Evolutionary conservation across 1,284 basidiomycete genomes (phyloP), one percentile per base, ranked within the genome.

Genomic region (Ganoderma lingzhi): DNA sequence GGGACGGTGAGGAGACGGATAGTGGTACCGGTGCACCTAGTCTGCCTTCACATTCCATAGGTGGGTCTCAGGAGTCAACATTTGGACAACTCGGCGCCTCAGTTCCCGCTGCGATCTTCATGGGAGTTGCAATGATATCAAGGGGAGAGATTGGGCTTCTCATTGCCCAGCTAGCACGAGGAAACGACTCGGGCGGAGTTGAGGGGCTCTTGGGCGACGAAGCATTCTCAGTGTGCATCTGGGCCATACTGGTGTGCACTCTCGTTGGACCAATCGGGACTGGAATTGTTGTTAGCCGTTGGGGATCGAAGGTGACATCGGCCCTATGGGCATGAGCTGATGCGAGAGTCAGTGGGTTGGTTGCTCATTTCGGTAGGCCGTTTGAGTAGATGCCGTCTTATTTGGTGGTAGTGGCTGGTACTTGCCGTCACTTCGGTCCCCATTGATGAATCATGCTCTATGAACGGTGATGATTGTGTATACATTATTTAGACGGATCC

Each of bases 61-160:
- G 5, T 4, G 45, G n/a, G 9, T 23, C 45, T 30, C 28, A 39
- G 17, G 35, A 39, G 35, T 37, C 35, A 12, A 58, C 6, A 0
- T 17, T 39, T 12, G 56, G 30, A 48, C 28, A 51, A 17, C 6
- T 30, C 28, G 6, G 17, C 12, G 19, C 62, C 19, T 64, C 76
- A 12, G 15, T 74, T 9, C 71, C 63, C 6, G 72, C 76, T 8
- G 74, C 77, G 1, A 63, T 65, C 3, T 77, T 79, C 71, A 75
- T 78, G 32, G 76, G 86, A 5, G 69, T 82, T 9, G 84, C 85
- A 0, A 85, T 88, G 78, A 82, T 87, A 58, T 83, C 86, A 0
- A 80, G 87, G 4, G 87, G 87, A 4, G 86, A 88, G 74, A 87
- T 88, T 44, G 86, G 86, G 0, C 80, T 87, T 28, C 76, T 85